These are phyloP conservation scores for Gaeumannomyces tritici DNA, from an alignment of 2,329 filamentous ascomycete species.

Conservation along the genomic window DNA sequence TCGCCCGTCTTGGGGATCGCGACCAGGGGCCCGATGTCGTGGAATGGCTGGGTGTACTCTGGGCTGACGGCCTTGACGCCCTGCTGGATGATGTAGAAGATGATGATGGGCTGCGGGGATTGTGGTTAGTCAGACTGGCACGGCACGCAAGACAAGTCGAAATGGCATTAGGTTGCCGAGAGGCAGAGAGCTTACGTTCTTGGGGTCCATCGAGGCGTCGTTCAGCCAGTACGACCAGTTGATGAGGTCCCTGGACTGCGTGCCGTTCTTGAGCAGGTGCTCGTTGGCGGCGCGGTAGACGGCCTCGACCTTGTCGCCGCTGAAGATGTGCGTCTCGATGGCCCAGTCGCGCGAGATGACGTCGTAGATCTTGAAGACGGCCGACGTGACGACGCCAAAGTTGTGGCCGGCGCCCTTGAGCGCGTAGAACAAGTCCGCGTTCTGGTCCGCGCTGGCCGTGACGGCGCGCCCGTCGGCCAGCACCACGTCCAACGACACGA, in stretches of 20 bases:
- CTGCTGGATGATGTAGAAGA: conserved; percentile 31
- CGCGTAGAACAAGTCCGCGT: conserved; percentile 44
- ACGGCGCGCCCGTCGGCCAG: conserved; percentile 34
- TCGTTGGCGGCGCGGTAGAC: conserved; percentile 33
- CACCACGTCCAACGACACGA: conserved; percentile 40
- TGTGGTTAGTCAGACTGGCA: neutral
- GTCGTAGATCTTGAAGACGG: conserved; percentile 35
- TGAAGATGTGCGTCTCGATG: conserved; percentile 29
- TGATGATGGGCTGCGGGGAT: conserved; percentile 25
- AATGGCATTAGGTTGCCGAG: too few relatives aligned
- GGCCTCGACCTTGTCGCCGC: conserved; percentile 32
- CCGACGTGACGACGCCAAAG: conserved; percentile 44
- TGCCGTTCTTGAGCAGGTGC: conserved; percentile 26
- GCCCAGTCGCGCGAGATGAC: conserved; percentile 23
- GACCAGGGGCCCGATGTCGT: conserved; percentile 26
- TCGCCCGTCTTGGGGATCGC: conserved; percentile 22
- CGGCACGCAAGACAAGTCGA: neutral
- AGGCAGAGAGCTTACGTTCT: neutral
- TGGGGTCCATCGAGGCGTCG: conserved; percentile 28
- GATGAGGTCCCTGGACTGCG: conserved; percentile 30
- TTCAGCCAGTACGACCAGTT: conserved; percentile 41
- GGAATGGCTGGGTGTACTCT: conserved; percentile 31
- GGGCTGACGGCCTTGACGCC: conserved; percentile 29
- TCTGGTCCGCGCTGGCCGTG: conserved; percentile 22
- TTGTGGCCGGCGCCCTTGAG: conserved; percentile 48